A percentile compares a stretch with the other conserved stretches of the same genome.
phyloP scores from a whole-genome alignment of 2,329 filamentous ascomycete genomes.

The Beauveria australis region DNA sequence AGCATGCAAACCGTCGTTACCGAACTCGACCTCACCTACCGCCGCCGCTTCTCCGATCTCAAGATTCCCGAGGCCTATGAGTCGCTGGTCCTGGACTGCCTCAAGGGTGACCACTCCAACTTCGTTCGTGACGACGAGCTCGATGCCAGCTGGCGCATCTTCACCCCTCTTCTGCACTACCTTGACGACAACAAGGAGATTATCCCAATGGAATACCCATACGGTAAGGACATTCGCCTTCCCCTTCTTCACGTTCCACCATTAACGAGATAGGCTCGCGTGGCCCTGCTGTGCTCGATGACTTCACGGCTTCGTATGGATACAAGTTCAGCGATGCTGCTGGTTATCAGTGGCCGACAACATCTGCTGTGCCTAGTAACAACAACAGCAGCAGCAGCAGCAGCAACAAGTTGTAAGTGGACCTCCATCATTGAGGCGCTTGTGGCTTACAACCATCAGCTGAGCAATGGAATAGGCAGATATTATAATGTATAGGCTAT shows the following conservation, averaged over 20 bases:
- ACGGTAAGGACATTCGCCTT: constrained; percentile 56
- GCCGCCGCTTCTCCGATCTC: constrained; percentile 94
- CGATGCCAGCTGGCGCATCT: constrained; percentile 97
- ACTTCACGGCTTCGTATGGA: constrained; percentile 95
- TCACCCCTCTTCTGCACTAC: constrained; percentile 94
- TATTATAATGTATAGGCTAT: constrained; percentile 10
- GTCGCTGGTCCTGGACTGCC: constrained; percentile 89
- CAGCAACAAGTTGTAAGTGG: constrained; percentile 72
- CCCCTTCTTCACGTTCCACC: neutral
- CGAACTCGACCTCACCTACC: constrained; percentile 95
- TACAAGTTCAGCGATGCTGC: constrained; percentile 98
- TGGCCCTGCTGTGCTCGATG: constrained; percentile 89
- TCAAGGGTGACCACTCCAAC: constrained; percentile 99
- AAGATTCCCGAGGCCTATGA: constrained; percentile 99
- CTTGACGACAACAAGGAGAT: constrained; percentile 99
- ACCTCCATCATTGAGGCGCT: neutral
- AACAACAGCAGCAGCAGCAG: constrained; percentile 43
- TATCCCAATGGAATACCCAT: constrained; percentile 98
- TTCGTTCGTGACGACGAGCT: constrained; percentile 96
- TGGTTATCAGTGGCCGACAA: constrained; percentile 90
- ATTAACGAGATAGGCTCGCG: constrained; percentile 64
- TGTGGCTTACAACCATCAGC: neutral
- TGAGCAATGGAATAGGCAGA: neutral
- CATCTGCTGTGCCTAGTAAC: constrained; percentile 56
- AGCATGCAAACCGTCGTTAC: constrained; percentile 99